phyloP scores from a whole-genome alignment of 2,329 filamentous ascomycete species.

The Coniochaeta sp. region DNA sequence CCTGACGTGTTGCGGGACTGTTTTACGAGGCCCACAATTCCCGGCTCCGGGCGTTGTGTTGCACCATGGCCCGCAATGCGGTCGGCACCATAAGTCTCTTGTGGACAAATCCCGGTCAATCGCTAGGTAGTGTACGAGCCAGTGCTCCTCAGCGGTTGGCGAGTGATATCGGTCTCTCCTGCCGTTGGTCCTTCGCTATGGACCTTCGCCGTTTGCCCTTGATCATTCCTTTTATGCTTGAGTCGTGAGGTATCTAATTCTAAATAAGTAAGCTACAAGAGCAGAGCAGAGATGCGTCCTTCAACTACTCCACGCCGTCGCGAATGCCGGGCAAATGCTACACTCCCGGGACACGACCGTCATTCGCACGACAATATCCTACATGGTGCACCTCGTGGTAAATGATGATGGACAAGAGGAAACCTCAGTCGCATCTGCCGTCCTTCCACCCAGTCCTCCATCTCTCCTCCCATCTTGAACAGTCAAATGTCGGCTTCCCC shows the following conservation, averaged over 20 bases:
- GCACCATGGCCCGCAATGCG: too few species aligned
- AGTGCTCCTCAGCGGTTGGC: too few species aligned
- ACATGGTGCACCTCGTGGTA: neutral
- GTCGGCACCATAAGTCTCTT: too few species aligned
- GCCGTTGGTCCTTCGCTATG: too few species aligned
- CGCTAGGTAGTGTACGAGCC: too few species aligned
- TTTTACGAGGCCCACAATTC: too few species aligned
- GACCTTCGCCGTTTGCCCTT: too few species aligned
- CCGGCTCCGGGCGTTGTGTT: too few species aligned
- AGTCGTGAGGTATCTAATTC: neutral
- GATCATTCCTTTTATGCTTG: too few species aligned
- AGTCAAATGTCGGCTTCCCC: constrained; percentile 89
- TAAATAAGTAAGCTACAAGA: neutral
- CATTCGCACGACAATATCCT: neutral
- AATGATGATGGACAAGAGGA: neutral
- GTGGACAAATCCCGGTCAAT: too few species aligned
- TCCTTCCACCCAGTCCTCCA: constrained; percentile 88
- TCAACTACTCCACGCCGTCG: neutral
- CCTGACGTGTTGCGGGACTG: too few species aligned
- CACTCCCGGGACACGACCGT: neutral
- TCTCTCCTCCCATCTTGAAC: constrained; percentile 81
- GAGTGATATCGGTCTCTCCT: too few species aligned
- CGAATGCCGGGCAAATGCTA: neutral
- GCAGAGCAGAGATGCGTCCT: neutral
- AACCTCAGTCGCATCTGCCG: constrained; percentile 46